phyloP scores from a whole-genome alignment of 768 basidiomycete genomes.

The Lyophyllum atratum region DNA sequence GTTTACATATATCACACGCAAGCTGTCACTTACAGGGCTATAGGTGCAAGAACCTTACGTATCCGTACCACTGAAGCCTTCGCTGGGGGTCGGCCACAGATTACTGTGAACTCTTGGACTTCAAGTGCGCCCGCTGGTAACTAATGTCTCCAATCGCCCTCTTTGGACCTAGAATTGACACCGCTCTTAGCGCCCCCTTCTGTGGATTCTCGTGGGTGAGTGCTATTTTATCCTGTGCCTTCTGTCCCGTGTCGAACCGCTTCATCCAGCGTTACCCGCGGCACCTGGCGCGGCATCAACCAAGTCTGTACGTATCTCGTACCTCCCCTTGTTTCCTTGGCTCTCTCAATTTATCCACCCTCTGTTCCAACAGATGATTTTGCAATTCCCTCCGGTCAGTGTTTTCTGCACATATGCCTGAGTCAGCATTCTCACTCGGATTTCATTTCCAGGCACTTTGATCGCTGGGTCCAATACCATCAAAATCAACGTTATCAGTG shows the following conservation, averaged over 20 bases:
- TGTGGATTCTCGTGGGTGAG: slow-evolving; percentile 46
- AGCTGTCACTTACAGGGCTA: background rate
- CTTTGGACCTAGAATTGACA: background rate
- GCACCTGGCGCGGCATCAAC: slow-evolving; percentile 52
- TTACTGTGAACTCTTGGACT: slow-evolving; percentile 46
- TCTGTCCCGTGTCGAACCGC: background rate
- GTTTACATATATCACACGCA: background rate
- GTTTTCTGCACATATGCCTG: background rate
- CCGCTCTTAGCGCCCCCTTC: slow-evolving; percentile 32
- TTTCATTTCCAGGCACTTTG: slow-evolving; percentile 26
- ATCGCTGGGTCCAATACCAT: slow-evolving; percentile 45
- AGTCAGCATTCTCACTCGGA: background rate
- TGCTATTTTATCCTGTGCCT: background rate
- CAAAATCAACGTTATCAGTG: slow-evolving; percentile 43
- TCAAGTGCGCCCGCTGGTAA: slow-evolving; percentile 40
- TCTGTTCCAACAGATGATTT: slow-evolving; percentile 33
- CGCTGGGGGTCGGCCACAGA: slow-evolving; percentile 47
- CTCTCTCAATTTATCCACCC: background rate
- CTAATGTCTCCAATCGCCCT: slow-evolving; percentile 2
- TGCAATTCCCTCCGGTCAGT: slow-evolving; percentile 40
- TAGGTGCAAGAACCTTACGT: slow-evolving; percentile 46
- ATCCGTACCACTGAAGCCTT: slow-evolving; percentile 49
- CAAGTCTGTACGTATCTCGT: slow-evolving; percentile 37
- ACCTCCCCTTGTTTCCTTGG: background rate
- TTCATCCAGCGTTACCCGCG: slow-evolving; percentile 41